Percentiles rank a stretch among this genome's conserved stretches.
phyloP scores from a whole-genome alignment of 2,329 filamentous ascomycete genomes.

The Paradendryphiella salina region DNA sequence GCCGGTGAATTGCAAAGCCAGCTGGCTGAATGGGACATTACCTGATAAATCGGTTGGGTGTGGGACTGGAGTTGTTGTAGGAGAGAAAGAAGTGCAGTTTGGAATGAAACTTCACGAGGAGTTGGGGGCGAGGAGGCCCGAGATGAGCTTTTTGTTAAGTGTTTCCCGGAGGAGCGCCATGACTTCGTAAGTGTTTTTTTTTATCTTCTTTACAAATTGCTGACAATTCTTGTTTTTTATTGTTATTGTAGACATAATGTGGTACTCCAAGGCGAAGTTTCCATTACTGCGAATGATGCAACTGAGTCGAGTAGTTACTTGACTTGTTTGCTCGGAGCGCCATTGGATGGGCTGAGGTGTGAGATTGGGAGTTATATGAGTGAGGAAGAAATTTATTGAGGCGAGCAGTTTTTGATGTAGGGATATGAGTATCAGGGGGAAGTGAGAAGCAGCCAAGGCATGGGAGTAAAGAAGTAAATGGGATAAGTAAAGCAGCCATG shows the following conservation, averaged over 20 bases:
- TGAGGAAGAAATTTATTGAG: conserved; percentile 5
- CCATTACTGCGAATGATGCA: conserved; percentile 23
- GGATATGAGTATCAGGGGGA: background rate
- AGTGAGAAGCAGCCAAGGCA: no score
- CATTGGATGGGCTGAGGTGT: conserved; percentile 24
- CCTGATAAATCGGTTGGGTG: conserved; percentile 2
- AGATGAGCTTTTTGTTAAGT: conserved; percentile 16
- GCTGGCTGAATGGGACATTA: conserved; percentile 20
- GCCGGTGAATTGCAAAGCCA: conserved; percentile 13
- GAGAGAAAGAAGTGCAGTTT: background rate
- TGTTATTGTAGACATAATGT: background rate
- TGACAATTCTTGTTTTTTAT: background rate
- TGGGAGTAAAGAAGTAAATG: no score
- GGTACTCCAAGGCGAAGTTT: background rate
- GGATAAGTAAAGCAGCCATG: no score
- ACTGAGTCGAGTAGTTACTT: conserved; percentile 18
- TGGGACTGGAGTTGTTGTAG: background rate
- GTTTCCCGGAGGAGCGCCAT: background rate
- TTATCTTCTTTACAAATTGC: background rate
- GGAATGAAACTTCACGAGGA: conserved; percentile 1
- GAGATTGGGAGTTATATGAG: conserved; percentile 18
- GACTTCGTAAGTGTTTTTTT: background rate
- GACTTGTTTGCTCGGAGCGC: conserved; percentile 19
- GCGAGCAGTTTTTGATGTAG: background rate
- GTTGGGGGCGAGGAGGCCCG: conserved; percentile 2